These are phyloP conservation scores for Malassezia globosa DNA, from an alignment of 1,284 basidiomycete genomes.

Conservation along the genomic window DNA sequence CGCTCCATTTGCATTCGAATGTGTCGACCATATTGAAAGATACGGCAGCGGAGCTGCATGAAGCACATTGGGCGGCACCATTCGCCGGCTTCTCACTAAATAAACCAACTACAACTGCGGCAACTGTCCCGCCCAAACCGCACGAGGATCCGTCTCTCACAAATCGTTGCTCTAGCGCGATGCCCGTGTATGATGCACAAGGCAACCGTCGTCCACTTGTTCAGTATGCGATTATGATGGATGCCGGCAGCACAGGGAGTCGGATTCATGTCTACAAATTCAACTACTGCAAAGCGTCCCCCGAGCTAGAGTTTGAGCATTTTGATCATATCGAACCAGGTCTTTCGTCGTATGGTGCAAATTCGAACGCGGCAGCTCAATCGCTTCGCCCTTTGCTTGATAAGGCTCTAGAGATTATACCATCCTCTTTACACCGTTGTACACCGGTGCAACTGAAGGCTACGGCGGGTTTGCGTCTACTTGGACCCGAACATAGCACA, in stretches of 20 bases:
- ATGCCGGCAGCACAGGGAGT: constrained; percentile 92
- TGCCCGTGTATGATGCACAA: constrained; percentile 21
- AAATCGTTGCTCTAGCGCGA: constrained; percentile 27
- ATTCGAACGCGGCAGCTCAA: constrained; percentile 60
- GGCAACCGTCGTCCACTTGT: constrained; percentile 34
- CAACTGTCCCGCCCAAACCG: constrained; percentile 16
- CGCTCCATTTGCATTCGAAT: constrained; percentile 13
- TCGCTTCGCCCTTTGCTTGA: constrained; percentile 71
- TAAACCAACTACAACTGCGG: background rate
- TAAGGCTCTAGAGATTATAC: constrained; percentile 68
- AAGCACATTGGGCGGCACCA: background rate
- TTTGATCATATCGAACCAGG: constrained; percentile 77
- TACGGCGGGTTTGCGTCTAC: constrained; percentile 75
- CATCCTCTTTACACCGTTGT: constrained; percentile 58
- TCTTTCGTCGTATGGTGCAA: constrained; percentile 58
- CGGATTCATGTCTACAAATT: constrained; percentile 85
- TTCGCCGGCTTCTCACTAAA: constrained; percentile 5
- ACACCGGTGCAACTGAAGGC: constrained; percentile 88
- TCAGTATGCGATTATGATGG: constrained; percentile 93
- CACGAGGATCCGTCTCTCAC: constrained; percentile 37
- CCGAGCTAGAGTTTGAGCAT: constrained; percentile 81
- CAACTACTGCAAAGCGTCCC: constrained; percentile 49
- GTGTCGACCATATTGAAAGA: constrained; percentile 7
- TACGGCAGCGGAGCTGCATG: constrained; percentile 9
- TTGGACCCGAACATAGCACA: constrained; percentile 59